Percentiles rank a stretch among this genome's conserved stretches.
These are phyloP conservation scores for Cocos nucifera DNA, from an alignment of 176 grass and related monocot species.

Conservation along the genomic window DNA sequence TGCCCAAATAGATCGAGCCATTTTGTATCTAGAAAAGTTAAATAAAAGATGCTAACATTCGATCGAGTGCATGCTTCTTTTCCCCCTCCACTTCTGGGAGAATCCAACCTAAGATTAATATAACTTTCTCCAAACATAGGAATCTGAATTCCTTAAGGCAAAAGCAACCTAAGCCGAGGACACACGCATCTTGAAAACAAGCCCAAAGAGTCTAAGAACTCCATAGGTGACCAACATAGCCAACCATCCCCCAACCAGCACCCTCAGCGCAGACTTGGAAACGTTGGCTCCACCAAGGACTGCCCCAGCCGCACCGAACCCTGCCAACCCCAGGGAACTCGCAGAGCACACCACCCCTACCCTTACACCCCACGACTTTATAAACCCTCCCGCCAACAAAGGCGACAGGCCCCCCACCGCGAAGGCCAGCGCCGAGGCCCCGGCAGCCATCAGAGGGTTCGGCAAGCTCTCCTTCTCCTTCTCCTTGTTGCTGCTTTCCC, in stretches of 20 bases:
- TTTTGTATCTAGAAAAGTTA: too few relatives aligned
- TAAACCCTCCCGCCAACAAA: slow-evolving; percentile 53
- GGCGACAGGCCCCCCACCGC: slow-evolving; percentile 55
- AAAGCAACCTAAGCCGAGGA: slow-evolving; percentile 20
- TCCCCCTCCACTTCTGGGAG: too few relatives aligned
- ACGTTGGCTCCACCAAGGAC: slow-evolving; percentile 49
- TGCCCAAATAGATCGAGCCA: too few relatives aligned
- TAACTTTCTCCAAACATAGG: too few relatives aligned
- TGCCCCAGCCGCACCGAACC: slow-evolving; percentile 51
- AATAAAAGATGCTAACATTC: too few relatives aligned
- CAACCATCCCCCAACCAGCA: slow-evolving; percentile 70
- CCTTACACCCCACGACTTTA: slow-evolving; percentile 21
- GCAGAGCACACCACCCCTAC: slow-evolving; percentile 42
- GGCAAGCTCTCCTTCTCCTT: slow-evolving; percentile 32
- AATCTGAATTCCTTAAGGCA: too few relatives aligned
- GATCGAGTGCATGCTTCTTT: too few relatives aligned
- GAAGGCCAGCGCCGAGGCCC: slow-evolving; percentile 76
- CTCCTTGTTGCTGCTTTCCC: background rate
- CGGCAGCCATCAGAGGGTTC: slow-evolving; percentile 54
- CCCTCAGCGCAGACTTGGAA: slow-evolving; percentile 36
- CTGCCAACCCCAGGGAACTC: slow-evolving; percentile 45
- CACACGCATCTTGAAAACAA: slow-evolving; percentile 37
- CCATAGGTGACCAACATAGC: slow-evolving; percentile 76
- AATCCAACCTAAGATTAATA: too few relatives aligned
- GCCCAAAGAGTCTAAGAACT: slow-evolving; percentile 48